These are phyloP conservation scores for Coprinopsis marcescibilis DNA, from an alignment of 768 basidiomycete species.

Conservation along the genomic window DNA sequence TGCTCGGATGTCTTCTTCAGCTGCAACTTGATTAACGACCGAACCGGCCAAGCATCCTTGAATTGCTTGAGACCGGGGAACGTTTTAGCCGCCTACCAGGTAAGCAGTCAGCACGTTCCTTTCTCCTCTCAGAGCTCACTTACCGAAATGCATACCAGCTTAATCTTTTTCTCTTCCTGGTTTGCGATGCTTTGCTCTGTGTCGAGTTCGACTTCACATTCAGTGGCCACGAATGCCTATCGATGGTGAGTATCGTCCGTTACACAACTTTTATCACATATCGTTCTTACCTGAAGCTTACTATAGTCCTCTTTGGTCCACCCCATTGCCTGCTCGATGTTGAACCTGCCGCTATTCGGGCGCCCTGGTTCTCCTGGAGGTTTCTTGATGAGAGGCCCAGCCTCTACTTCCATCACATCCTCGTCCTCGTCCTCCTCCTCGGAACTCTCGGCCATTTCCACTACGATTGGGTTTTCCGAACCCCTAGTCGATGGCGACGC, in stretches of 20 bases:
- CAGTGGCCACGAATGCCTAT: not conserved
- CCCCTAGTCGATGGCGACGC: not conserved
- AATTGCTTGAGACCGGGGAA: not conserved
- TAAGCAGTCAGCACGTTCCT: not conserved
- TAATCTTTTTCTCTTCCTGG: not conserved
- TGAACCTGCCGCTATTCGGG: slow-evolving; percentile 18
- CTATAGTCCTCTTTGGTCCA: slow-evolving; percentile 12
- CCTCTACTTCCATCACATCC: too few species aligned
- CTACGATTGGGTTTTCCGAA: not conserved
- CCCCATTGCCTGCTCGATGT: slow-evolving; percentile 12
- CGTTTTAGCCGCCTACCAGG: slow-evolving; percentile 14
- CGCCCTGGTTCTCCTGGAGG: slow-evolving; percentile 16
- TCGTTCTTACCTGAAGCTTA: not conserved
- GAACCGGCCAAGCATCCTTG: slow-evolving; percentile 6
- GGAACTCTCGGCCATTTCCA: not conserved
- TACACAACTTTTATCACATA: not conserved
- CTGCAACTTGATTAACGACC: slow-evolving; percentile 1
- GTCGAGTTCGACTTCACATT: not conserved
- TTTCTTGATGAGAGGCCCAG: slow-evolving; percentile 16
- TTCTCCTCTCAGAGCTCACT: not conserved
- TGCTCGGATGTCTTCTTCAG: slow-evolving; percentile 4
- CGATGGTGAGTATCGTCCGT: not conserved
- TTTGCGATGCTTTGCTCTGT: not conserved
- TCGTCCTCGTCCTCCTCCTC: not conserved
- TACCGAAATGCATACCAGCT: not conserved